A percentile compares a stretch with the other conserved stretches of the same genome.
These are phyloP conservation scores for Viridothelium virens DNA, from an alignment of 495 filamentous ascomycete species.

Conservation along the genomic window DNA sequence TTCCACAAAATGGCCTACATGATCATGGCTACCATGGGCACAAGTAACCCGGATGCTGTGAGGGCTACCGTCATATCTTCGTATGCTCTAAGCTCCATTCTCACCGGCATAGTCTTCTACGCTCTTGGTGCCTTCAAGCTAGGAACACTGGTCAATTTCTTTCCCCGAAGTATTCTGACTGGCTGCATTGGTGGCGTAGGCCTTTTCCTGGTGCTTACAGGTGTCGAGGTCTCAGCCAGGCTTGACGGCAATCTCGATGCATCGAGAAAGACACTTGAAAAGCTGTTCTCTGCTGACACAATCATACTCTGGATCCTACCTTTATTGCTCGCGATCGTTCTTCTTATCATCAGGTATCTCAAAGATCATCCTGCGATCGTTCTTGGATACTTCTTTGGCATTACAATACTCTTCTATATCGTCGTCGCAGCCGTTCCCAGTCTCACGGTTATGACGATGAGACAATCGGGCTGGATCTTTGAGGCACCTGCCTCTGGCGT, in stretches of 20 bases:
- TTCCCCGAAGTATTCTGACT: slow-evolving; percentile 90
- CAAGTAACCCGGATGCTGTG: slow-evolving; percentile 72
- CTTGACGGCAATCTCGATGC: slow-evolving; percentile 78
- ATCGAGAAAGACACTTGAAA: slow-evolving; percentile 61
- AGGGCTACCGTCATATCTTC: slow-evolving; percentile 86
- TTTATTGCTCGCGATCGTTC: slow-evolving; percentile 63
- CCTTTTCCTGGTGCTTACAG: slow-evolving; percentile 89
- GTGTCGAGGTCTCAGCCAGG: slow-evolving; percentile 87
- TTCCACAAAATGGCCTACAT: slow-evolving; percentile 95
- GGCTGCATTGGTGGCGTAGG: slow-evolving; percentile 97
- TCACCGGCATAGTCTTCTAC: slow-evolving; percentile 88
- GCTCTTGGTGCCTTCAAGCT: slow-evolving; percentile 76
- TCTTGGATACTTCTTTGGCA: slow-evolving; percentile 74
- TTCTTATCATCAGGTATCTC: slow-evolving; percentile 65
- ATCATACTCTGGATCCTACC: slow-evolving; percentile 78
- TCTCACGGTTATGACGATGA: slow-evolving; percentile 54
- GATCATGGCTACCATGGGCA: slow-evolving; percentile 69
- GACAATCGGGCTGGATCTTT: slow-evolving; percentile 80
- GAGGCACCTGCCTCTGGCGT: slow-evolving; percentile 70
- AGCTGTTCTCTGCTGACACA: slow-evolving; percentile 62
- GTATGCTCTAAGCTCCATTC: slow-evolving; percentile 81
- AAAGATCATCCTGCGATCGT: slow-evolving; percentile 74
- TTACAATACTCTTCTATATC: slow-evolving; percentile 75
- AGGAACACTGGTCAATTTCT: slow-evolving; percentile 89
- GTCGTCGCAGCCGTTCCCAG: slow-evolving; percentile 58